A percentile compares a stretch with the other conserved stretches of the same genome.
These are phyloP conservation scores for Aspergillus sp. DNA, from an alignment of 2,329 filamentous ascomycete species.

Conservation along the genomic window DNA sequence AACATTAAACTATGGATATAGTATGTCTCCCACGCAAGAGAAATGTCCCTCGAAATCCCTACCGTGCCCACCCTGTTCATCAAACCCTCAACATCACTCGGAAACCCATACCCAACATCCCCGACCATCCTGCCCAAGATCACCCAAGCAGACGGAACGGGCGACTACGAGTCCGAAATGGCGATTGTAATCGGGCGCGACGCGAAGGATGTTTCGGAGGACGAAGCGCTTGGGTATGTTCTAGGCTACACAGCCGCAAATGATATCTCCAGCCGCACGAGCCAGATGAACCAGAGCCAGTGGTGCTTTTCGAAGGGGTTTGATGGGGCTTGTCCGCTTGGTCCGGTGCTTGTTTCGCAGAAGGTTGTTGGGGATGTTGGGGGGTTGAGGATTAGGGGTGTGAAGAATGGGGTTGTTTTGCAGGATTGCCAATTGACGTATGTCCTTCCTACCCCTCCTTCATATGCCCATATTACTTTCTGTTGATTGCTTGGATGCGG, in stretches of 20 bases:
- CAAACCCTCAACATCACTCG: constrained; percentile 57
- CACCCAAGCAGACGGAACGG: constrained; percentile 53
- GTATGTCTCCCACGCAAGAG: constrained; percentile 53
- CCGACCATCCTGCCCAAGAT: constrained; percentile 53
- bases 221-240: constrained; percentile 59
- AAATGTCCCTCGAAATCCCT: constrained; percentile 55
- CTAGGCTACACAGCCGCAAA: constrained; percentile 65
- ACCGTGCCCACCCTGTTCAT: constrained; percentile 58
- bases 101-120: constrained; percentile 53
- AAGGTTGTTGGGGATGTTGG: constrained; percentile 21
- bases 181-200: constrained; percentile 56
- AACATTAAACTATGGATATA: constrained; percentile 16
- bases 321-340: constrained; percentile 56
- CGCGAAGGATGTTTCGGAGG: constrained; percentile 56
- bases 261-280: constrained; percentile 61
- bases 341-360: constrained; percentile 20
- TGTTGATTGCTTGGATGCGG: background rate
- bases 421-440: constrained; percentile 50
- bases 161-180: constrained; percentile 62
- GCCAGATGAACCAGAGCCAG: constrained; percentile 56
- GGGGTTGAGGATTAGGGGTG: constrained; percentile 34
- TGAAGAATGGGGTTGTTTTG: constrained; percentile 53
- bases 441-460: constrained; percentile 7
- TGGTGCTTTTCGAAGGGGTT: constrained; percentile 62
- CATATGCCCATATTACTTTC: background rate